These are phyloP conservation scores for Mycena floridula DNA, from an alignment of 768 basidiomycete genomes.

Conservation along the genomic window DNA sequence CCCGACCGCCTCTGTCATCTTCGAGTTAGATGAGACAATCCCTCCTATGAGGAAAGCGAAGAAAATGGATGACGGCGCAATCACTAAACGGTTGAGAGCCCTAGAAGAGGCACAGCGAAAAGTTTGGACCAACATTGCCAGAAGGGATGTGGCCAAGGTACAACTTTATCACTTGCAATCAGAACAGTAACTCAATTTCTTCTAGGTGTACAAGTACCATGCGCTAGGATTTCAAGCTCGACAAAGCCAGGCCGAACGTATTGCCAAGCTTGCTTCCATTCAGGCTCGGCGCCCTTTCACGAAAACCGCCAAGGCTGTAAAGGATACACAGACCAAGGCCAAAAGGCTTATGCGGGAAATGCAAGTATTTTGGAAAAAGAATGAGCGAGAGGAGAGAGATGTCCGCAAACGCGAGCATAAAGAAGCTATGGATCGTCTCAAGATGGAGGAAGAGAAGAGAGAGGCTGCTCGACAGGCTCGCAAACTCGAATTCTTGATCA, in stretches of 20 bases:
- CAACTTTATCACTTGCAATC: constrained; percentile 4
- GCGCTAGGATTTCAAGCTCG: constrained; percentile 59
- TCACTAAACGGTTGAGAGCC: constrained; percentile 68
- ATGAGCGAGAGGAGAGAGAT: constrained; percentile 94
- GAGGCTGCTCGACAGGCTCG: constrained; percentile 92
- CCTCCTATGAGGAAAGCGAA: constrained; percentile 73
- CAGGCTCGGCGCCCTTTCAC: constrained; percentile 75
- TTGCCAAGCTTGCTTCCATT: constrained; percentile 67
- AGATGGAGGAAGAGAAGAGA: constrained; percentile 86
- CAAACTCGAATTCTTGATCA: constrained; percentile 97
- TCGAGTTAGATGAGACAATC: constrained; percentile 63
- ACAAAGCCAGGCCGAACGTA: constrained; percentile 65
- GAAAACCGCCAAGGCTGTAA: constrained; percentile 69
- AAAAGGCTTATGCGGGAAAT: constrained; percentile 93
- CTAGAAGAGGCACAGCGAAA: constrained; percentile 83
- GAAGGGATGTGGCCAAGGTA: constrained; percentile 80
- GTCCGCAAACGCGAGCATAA: constrained; percentile 91
- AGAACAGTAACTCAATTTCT: constrained; percentile 5
- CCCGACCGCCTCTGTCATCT: constrained; percentile 53
- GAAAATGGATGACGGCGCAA: constrained; percentile 65
- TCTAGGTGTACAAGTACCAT: constrained; percentile 77
- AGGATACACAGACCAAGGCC: constrained; percentile 79
- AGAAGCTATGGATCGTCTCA: constrained; percentile 83
- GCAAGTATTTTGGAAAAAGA: constrained; percentile 96
- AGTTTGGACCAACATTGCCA: constrained; percentile 87